Evolutionary conservation across 1,284 basidiomycete species (phyloP).

Genomic region (Trametes pubescens): DNA sequence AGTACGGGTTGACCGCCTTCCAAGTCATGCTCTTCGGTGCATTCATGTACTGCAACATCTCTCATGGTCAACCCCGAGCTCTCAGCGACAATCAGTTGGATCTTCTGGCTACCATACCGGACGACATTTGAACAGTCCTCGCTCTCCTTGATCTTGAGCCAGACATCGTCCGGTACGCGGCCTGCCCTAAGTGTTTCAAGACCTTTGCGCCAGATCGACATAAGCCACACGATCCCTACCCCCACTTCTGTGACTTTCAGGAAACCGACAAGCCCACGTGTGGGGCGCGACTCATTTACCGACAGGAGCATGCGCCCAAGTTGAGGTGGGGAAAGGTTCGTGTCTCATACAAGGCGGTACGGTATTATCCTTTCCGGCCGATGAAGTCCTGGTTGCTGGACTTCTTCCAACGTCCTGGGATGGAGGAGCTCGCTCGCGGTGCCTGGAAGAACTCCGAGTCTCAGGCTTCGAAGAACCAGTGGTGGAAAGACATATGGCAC

Average conservation of each 20-base stretch:
- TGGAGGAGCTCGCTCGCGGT: not conserved
- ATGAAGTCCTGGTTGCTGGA: not conserved
- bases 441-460: not conserved
- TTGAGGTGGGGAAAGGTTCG: not conserved
- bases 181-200: conserved; percentile 21
- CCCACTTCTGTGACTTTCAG: not conserved
- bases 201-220: conserved; percentile 2
- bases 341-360: not conserved
- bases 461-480: too few relatives aligned
- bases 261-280: conserved; percentile 14
- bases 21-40: conserved; percentile 9
- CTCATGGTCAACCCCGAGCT: not conserved
- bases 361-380: not conserved
- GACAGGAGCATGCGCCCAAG: not conserved
- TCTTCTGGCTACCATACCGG: not conserved
- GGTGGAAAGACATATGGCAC: conserved; percentile 15
- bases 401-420: not conserved
- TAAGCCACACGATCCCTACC: not conserved
- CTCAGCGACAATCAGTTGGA: not conserved
- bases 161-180: conserved; percentile 12
- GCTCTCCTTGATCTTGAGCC: conserved; percentile 8
- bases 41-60: not conserved
- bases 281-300: not conserved
- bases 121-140: conserved; percentile 5
- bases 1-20: not conserved